phyloP scores from a whole-genome alignment of 2,329 filamentous ascomycete species.

The Acrocalymma vagum region DNA sequence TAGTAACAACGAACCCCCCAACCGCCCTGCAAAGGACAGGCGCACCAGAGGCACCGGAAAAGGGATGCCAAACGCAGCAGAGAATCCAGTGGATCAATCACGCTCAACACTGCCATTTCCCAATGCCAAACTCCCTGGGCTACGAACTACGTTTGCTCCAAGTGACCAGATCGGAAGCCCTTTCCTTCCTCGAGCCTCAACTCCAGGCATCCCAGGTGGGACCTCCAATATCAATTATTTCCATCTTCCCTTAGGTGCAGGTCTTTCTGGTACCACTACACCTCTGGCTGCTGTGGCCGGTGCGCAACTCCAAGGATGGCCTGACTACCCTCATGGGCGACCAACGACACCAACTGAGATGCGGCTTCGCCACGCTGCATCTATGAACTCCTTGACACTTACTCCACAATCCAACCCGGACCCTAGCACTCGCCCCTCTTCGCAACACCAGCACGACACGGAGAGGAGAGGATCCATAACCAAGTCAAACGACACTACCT shows the following conservation, averaged over 20 bases:
- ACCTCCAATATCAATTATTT: slow-evolving; percentile 84
- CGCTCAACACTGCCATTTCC: slow-evolving; percentile 32
- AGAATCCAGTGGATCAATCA: slow-evolving; percentile 23
- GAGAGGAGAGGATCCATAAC: slow-evolving; percentile 36
- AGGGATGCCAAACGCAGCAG: slow-evolving; percentile 22
- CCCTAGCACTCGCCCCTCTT: slow-evolving; percentile 54
- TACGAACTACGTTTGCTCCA: slow-evolving; percentile 38
- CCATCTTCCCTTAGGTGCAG: slow-evolving; percentile 76
- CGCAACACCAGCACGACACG: slow-evolving; percentile 49
- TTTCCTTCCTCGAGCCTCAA: slow-evolving; percentile 53
- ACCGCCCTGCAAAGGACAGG: slow-evolving; percentile 44
- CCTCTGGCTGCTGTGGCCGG: slow-evolving; percentile 82
- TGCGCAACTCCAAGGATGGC: slow-evolving; percentile 68
- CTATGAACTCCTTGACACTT: slow-evolving; percentile 55
- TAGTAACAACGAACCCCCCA: slow-evolving; percentile 35
- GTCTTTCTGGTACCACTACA: slow-evolving; percentile 78
- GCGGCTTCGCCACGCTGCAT: slow-evolving; percentile 48
- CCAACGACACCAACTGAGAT: slow-evolving; percentile 44
- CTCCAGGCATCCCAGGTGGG: slow-evolving; percentile 72
- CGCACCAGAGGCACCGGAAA: slow-evolving; percentile 30
- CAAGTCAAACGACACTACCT: slow-evolving; percentile 33
- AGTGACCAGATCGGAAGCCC: slow-evolving; percentile 47
- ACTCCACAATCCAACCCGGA: slow-evolving; percentile 57
- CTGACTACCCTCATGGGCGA: slow-evolving; percentile 40
- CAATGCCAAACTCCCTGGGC: slow-evolving; percentile 34